A percentile compares a stretch with the other conserved stretches of the same genome.
Conservation (phyloP, 176 grass and related monocot species). For the Elymus sibiricus region DNA sequence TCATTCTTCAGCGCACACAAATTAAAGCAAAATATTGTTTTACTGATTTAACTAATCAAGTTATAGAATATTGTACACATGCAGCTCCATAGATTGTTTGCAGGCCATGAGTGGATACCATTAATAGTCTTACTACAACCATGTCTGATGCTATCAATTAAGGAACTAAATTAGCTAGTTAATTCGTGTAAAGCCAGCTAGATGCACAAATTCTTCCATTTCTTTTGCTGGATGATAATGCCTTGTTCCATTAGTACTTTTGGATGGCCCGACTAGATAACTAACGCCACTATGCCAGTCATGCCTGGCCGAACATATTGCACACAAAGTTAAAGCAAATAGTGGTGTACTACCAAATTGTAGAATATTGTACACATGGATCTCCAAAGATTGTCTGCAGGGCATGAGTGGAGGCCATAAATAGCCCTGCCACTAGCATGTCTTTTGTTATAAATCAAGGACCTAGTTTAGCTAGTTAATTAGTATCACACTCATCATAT, state of each 20-base stretch:
- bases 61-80: neutral
- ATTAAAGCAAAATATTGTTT: neutral
- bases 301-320: too few species aligned
- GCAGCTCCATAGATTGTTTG: neutral
- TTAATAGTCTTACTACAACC: too few species aligned
- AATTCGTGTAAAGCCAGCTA: too few species aligned
- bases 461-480: neutral
- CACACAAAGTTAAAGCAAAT: neutral
- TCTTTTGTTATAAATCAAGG: neutral
- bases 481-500: neutral
- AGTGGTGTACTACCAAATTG: neutral
- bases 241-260: too few species aligned
- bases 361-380: neutral
- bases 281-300: too few species aligned
- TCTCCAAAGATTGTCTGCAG: neutral
- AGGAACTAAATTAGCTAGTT: too few species aligned
- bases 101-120: neutral
- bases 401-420: neutral
- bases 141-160: too few species aligned
- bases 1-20: neutral
- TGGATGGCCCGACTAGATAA: too few species aligned
- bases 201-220: too few species aligned
- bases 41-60: neutral
- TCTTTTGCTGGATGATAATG: too few species aligned
- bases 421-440: neutral